phyloP scores from a whole-genome alignment of 768 basidiomycete genomes.

The Trametes villosa region DNA sequence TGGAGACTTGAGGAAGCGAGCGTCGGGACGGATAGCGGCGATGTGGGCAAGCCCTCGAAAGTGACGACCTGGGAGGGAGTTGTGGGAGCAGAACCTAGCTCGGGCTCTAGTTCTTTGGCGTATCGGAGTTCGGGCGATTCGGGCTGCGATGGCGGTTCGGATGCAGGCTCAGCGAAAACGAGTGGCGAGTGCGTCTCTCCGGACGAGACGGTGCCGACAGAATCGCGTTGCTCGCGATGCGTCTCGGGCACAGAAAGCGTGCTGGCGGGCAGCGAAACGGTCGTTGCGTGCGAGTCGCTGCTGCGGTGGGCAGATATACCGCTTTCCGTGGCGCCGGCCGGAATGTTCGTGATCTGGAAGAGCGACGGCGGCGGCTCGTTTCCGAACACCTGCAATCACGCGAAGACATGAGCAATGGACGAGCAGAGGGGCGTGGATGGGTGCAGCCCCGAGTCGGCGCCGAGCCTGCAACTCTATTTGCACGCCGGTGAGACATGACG shows the following conservation, averaged over 20 bases:
- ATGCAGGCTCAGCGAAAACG: slow-evolving; percentile 9
- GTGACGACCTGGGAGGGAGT: neutral
- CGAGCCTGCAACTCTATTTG: slow-evolving; percentile 6
- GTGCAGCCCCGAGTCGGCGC: neutral
- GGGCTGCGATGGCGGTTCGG: neutral
- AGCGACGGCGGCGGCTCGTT: slow-evolving; percentile 50
- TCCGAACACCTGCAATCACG: slow-evolving; percentile 48
- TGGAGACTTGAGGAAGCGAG: slow-evolving; percentile 8
- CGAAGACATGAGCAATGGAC: neutral
- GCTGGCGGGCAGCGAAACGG: slow-evolving; percentile 30
- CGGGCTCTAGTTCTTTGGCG: neutral
- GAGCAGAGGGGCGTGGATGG: neutral
- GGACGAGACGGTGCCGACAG: no score
- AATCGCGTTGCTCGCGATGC: slow-evolving; percentile 10
- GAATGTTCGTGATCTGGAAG: slow-evolving; percentile 39
- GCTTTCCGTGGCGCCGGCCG: slow-evolving; percentile 28
- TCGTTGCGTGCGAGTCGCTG: slow-evolving; percentile 30
- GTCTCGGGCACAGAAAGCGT: slow-evolving; percentile 8
- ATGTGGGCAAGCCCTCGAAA: neutral
- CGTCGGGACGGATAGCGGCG: slow-evolving; percentile 6
- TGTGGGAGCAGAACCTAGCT: neutral
- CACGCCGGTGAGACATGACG: slow-evolving; percentile 12
- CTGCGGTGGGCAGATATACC: slow-evolving; percentile 20
- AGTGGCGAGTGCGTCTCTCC: slow-evolving; percentile 20
- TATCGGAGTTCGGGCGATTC: neutral